Evolutionary conservation across 345 rosid genomes (phyloP), one percentile per base, ranked within the genome.

Genomic region (Moricandia moricandioides): DNA sequence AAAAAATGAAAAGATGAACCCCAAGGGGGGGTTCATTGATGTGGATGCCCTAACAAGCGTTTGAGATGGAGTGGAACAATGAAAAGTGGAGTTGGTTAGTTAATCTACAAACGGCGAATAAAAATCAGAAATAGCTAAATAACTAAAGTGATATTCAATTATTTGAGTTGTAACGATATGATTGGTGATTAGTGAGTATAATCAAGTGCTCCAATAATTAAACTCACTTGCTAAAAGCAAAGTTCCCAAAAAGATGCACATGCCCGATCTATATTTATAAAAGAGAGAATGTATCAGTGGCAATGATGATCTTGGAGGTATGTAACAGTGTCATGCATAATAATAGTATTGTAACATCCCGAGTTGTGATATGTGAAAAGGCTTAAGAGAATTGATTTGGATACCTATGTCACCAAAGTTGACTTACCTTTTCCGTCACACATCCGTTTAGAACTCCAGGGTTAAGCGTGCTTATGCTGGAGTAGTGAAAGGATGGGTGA

Each of bases 141-240:
- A 76, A 39, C 37, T n/a, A 40, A 40, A 56, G 56, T 65, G 54
- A 34, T 24, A 35, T 71, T 68, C 76, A 77, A 77, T 77, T 58
- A 77, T 77, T 57, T 34, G 72, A 27, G 47, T 59, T 71, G 63
- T 59, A 57, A 43, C 59, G 66, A 43, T 63, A 77, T 70, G 61
- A 77, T 71, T 65, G 65, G 67, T 64, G 62, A 65, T 58, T 57
- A 77, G 76, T 77, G 80, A 65, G 45, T 34, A 77, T 56, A 58
- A 77, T 77, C 76, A 77, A 71, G 76, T 77, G 72, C 37, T 71
- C 72, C 35, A 60, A 77, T 77, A 16, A 78, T 72, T 66, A 51
- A 71, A 72, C 77, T 66, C 81, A 71, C 73, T 78, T 72, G 77
- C 64, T 8, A 26, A 78, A 66, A 58, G 73, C 33, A 60, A 65